Conservation (phyloP, 2,329 filamentous ascomycete genomes). For the Cladosporium sp. region DNA sequence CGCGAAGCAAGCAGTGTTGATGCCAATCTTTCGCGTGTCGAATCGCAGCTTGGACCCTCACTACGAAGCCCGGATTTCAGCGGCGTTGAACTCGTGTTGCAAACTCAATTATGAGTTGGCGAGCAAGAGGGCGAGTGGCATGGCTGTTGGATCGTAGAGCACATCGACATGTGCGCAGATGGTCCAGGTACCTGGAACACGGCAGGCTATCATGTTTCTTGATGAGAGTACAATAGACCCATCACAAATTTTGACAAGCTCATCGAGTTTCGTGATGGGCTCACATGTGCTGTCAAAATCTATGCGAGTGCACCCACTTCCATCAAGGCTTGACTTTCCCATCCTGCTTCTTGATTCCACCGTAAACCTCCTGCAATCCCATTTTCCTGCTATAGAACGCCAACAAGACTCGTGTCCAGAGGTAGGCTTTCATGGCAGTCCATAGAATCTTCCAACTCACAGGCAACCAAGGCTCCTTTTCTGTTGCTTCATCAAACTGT, state of each 20-base stretch:
- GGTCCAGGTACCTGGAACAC: neutral
- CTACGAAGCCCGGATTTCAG: neutral
- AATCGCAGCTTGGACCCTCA: neutral
- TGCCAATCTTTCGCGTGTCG: neutral
- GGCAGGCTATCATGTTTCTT: neutral
- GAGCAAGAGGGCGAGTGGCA: neutral
- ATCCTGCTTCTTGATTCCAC: neutral
- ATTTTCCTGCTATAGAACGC: slow-evolving; percentile 11
- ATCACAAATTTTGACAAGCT: neutral
- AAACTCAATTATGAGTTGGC: neutral
- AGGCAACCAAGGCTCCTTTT: slow-evolving; percentile 33
- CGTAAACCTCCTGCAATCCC: neutral
- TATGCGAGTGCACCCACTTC: neutral
- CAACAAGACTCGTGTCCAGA: slow-evolving; percentile 10
- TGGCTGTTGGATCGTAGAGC: neutral
- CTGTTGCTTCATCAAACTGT: slow-evolving; percentile 40
- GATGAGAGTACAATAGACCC: neutral
- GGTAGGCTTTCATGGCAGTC: slow-evolving; percentile 6
- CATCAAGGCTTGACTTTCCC: neutral
- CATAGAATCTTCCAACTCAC: slow-evolving; percentile 20
- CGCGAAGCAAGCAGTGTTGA: neutral
- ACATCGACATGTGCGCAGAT: neutral
- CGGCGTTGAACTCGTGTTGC: neutral
- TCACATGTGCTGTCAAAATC: neutral
- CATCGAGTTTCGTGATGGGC: neutral